Percentiles rank a stretch among this genome's conserved stretches.
Evolutionary conservation across 2,329 filamentous ascomycete species (phyloP).

Genomic region (Daldinia sp.): DNA sequence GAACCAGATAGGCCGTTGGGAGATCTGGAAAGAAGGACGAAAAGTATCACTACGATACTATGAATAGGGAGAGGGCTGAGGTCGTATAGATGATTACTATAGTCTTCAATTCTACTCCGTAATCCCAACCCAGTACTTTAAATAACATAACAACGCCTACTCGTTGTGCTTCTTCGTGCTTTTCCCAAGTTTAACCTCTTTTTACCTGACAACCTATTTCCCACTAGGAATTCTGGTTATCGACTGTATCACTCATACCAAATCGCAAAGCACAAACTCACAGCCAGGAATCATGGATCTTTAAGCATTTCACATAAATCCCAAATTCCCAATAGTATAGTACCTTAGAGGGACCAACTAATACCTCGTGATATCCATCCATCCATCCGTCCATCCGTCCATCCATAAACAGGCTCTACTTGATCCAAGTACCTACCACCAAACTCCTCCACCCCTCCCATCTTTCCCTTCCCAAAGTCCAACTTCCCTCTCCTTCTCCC

Average conservation of each 20-base stretch:
- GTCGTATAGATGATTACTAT: not conserved
- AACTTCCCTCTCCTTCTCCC: constrained; percentile 44
- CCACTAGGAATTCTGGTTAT: too few relatives aligned
- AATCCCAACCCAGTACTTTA: not conserved
- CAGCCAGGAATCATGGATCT: not conserved
- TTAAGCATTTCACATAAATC: not conserved
- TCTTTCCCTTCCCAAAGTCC: constrained; percentile 44
- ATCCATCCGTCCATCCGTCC: not conserved
- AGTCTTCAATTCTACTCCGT: not conserved
- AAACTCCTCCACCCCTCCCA: constrained; percentile 50
- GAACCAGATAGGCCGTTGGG: not conserved
- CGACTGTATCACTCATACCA: too few relatives aligned
- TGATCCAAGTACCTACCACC: constrained; percentile 48
- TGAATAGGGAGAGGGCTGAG: not conserved
- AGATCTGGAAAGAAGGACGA: not conserved
- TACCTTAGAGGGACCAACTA: not conserved
- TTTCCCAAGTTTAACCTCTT: too few relatives aligned
- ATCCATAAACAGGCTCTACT: not conserved
- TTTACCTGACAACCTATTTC: too few relatives aligned
- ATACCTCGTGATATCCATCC: not conserved
- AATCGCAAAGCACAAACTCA: not conserved
- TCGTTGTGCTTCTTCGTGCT: too few relatives aligned
- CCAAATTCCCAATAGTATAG: too few relatives aligned
- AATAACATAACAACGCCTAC: not conserved
- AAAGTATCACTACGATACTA: not conserved